Evolutionary conservation across 345 rosid genomes (phyloP).

Genomic region (Cardamine resedifolia): DNA sequence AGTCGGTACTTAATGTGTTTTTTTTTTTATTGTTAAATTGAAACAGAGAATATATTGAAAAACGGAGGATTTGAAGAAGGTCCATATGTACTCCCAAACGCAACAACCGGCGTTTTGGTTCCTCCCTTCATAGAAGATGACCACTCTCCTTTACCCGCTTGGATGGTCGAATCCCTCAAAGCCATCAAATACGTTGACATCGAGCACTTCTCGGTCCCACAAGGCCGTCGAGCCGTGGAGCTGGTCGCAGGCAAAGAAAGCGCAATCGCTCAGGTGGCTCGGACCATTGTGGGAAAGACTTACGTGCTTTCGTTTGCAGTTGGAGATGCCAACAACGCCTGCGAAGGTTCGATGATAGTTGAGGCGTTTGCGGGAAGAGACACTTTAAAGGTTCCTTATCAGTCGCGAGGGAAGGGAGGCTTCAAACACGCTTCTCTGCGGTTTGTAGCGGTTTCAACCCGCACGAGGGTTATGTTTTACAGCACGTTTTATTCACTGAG

Average conservation of each 20-base stretch:
- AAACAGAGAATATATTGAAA: conserved; percentile 64
- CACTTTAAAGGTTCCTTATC: conserved; percentile 59
- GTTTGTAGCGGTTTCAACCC: conserved; percentile 51
- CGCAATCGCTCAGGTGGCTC: conserved; percentile 65
- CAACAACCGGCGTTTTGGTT: conserved; percentile 71
- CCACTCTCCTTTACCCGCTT: conserved; percentile 75
- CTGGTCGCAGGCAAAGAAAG: conserved; percentile 90
- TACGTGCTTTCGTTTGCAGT: conserved; percentile 66
- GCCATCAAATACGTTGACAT: conserved; percentile 81
- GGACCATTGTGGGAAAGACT: conserved; percentile 54
- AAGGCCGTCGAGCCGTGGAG: conserved; percentile 67
- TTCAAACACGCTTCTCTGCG: conserved; percentile 56
- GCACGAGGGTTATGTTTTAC: conserved; percentile 66
- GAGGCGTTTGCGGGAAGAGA: conserved; percentile 78
- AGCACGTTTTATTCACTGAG: conserved; percentile 79
- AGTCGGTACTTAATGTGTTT: background rate
- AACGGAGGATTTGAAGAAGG: conserved; percentile 90
- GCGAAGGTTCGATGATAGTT: conserved; percentile 66
- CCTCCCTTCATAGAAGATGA: conserved; percentile 82
- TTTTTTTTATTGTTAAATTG: background rate
- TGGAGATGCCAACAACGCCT: conserved; percentile 74
- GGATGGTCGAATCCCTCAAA: conserved; percentile 85
- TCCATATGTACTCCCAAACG: conserved; percentile 66
- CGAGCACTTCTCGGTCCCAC: conserved; percentile 63
- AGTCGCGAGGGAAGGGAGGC: conserved; percentile 72